Evolutionary conservation across 2,329 filamentous ascomycete species (phyloP).

Genomic region (Botrytis sinoallii): DNA sequence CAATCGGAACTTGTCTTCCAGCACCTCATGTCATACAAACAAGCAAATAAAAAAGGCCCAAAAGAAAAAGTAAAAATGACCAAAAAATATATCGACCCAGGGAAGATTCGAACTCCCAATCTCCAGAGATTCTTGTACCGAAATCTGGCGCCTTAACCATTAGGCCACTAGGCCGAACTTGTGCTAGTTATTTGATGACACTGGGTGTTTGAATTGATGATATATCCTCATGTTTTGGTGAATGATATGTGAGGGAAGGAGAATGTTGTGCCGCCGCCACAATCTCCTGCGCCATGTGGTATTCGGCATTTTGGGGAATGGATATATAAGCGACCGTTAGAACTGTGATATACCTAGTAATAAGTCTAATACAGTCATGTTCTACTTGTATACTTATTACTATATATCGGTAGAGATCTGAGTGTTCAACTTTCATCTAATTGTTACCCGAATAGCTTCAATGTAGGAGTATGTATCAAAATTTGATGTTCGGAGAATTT

Average conservation of each 20-base stretch:
- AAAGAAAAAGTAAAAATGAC: not conserved
- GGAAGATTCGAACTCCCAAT: conserved; percentile 31
- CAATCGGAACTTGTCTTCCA: not conserved
- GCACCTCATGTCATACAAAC: not conserved
- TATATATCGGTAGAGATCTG: not conserved
- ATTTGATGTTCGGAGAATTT: not conserved
- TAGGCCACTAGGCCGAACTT: conserved; percentile 23
- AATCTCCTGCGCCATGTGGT: not conserved
- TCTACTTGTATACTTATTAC: not conserved
- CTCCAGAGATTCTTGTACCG: conserved; percentile 27
- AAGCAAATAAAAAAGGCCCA: too few relatives aligned
- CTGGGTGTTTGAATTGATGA: not conserved
- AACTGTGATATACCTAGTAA: not conserved
- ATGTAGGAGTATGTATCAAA: not conserved
- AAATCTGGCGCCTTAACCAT: conserved; percentile 33
- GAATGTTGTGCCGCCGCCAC: not conserved
- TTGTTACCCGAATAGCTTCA: not conserved
- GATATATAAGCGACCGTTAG: not conserved
- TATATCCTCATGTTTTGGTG: not conserved
- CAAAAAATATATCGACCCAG: conserved; percentile 24
- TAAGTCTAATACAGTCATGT: not conserved
- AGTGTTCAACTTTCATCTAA: not conserved
- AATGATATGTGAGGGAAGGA: not conserved
- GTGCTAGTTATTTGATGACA: not conserved
- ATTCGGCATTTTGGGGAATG: not conserved